Evolutionary conservation across 352 stramenopile genomes (phyloP).

Genomic region (Aphanomyces cochlioides): DNA sequence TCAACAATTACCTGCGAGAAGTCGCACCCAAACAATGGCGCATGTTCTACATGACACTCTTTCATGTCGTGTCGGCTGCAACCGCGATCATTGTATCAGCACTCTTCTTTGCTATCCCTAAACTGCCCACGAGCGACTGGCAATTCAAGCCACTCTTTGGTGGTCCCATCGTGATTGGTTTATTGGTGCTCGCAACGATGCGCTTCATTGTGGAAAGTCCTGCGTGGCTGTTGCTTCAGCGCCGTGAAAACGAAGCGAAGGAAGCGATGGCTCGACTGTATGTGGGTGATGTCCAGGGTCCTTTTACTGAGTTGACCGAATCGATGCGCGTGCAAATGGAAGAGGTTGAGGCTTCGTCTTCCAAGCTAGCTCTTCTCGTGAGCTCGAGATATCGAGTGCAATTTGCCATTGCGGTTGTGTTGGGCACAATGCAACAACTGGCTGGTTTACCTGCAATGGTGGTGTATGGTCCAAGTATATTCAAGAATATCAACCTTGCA

Average conservation of each 20-base stretch:
- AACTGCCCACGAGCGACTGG: not conserved
- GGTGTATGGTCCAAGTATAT: not conserved
- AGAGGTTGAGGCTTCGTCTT: not conserved
- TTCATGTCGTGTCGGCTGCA: not conserved
- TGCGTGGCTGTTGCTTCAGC: not conserved
- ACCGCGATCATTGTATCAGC: not conserved
- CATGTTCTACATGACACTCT: not conserved
- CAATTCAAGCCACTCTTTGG: not conserved
- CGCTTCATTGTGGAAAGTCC: not conserved
- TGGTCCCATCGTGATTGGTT: not conserved
- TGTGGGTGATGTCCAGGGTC: not conserved
- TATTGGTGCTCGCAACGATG: not conserved
- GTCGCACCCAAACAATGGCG: not conserved
- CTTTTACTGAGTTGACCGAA: not conserved
- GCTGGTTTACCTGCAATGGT: not conserved
- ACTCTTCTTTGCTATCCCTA: not conserved
- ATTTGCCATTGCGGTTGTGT: not conserved
- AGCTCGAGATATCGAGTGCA: not conserved
- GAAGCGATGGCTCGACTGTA: not conserved
- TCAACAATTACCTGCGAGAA: not conserved
- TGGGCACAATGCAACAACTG: not conserved
- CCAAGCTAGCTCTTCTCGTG: not conserved
- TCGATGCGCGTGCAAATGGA: not conserved
- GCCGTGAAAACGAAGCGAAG: not conserved
- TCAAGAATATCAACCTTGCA: not conserved